Conservation (phyloP, 2,329 filamentous ascomycete species). For the Hypomyces rosellus region DNA sequence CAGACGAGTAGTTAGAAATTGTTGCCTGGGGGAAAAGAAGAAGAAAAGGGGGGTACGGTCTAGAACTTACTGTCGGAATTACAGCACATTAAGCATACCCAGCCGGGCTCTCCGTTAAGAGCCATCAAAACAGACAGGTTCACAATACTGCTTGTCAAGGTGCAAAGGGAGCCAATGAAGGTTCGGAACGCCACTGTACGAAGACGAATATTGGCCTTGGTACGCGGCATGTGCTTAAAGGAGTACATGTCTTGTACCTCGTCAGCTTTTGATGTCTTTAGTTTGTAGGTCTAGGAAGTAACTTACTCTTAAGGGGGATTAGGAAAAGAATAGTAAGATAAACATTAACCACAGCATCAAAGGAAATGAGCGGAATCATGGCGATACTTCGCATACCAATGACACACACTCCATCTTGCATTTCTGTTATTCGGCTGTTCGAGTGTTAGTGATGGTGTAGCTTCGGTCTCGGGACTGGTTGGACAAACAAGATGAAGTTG, state of each 20-base stretch:
- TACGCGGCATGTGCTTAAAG: slow-evolving; percentile 41
- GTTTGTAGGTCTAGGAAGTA: not conserved
- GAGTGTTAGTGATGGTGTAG: not conserved
- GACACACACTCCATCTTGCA: slow-evolving; percentile 50
- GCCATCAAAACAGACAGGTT: slow-evolving; percentile 54
- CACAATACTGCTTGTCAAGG: slow-evolving; percentile 52
- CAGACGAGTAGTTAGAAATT: not conserved
- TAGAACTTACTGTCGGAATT: slow-evolving; percentile 52
- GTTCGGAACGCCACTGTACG: slow-evolving; percentile 50
- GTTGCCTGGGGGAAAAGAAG: not conserved
- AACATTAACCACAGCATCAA: slow-evolving; percentile 56
- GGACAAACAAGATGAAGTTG: slow-evolving; percentile 55
- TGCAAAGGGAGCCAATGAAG: slow-evolving; percentile 52
- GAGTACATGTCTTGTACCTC: slow-evolving; percentile 43
- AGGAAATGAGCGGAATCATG: slow-evolving; percentile 55
- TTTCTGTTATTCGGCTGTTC: slow-evolving; percentile 49
- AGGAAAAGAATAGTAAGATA: slow-evolving; percentile 60
- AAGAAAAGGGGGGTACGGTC: not conserved
- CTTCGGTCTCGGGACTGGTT: not conserved
- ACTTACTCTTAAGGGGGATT: slow-evolving; percentile 49
- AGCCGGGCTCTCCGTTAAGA: slow-evolving; percentile 55
- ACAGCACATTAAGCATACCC: slow-evolving; percentile 61
- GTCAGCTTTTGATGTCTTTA: not conserved
- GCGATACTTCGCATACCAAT: slow-evolving; percentile 55
- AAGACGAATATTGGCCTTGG: slow-evolving; percentile 35